Evolutionary conservation across 2,329 filamentous ascomycete genomes (phyloP).

Genomic region (Phaeophleospora eucalypticola): DNA sequence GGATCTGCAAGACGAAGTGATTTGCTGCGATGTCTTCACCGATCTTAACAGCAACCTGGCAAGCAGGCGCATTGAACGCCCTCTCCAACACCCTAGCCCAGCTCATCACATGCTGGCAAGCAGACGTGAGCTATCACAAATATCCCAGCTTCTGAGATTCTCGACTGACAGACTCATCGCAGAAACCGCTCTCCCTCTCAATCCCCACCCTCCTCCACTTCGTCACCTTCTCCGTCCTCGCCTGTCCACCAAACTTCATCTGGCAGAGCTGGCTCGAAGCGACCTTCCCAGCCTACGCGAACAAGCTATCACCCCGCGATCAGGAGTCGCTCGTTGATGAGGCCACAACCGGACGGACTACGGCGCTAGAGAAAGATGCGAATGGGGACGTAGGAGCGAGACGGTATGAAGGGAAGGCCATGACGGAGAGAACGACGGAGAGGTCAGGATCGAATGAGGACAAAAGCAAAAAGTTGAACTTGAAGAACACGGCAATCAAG

Average conservation of each 20-base stretch:
- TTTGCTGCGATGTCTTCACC: conserved; percentile 43
- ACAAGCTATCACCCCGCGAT: conserved; percentile 25
- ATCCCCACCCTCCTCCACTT: conserved; percentile 70
- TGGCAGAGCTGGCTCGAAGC: conserved; percentile 81
- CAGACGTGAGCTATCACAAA: conserved; percentile 53
- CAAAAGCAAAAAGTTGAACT: conserved; percentile 40
- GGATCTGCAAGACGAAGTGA: too few species aligned
- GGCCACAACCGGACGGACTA: conserved; percentile 24
- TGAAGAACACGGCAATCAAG: conserved; percentile 63
- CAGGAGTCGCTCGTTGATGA: conserved; percentile 32
- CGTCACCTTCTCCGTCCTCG: conserved; percentile 66
- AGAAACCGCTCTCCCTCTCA: conserved; percentile 53
- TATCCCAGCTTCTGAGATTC: neutral
- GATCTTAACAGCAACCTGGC: conserved; percentile 58
- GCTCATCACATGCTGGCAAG: conserved; percentile 59
- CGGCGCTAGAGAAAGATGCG: conserved; percentile 18
- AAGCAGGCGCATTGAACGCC: conserved; percentile 61
- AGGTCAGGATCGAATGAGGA: conserved; percentile 1
- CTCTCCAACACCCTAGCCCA: conserved; percentile 73
- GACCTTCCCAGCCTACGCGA: conserved; percentile 63
- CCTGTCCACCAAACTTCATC: conserved; percentile 75
- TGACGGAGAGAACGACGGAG: conserved; percentile 22
- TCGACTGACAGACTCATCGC: neutral
- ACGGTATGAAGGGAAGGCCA: conserved; percentile 21
- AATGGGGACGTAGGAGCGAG: conserved; percentile 3